Evolutionary conservation across 306 rosid genomes (phyloP).

Genomic region (Macrotyloma uniflorum): DNA sequence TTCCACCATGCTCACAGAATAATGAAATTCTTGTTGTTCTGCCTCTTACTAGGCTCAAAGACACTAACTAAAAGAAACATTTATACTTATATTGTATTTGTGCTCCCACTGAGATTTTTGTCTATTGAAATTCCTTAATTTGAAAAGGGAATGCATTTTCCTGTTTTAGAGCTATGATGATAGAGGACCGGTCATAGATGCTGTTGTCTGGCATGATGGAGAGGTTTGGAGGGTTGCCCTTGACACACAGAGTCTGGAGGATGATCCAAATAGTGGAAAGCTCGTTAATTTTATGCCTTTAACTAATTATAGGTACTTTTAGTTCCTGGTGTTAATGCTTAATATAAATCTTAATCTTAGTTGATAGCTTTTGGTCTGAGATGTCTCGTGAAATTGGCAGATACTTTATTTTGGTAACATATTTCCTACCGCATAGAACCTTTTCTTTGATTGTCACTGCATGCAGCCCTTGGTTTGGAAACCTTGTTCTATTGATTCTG

Average conservation of each 20-base stretch:
- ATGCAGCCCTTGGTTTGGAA: conserved; percentile 14
- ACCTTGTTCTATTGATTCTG: conserved; percentile 21
- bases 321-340: conserved; percentile 32
- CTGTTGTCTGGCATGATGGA: conserved; percentile 98
- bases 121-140: conserved; percentile 24
- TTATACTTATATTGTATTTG: conserved; percentile 21
- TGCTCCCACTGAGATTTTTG: neutral
- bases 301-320: conserved; percentile 80
- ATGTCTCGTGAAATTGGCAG: conserved; percentile 28
- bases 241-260: conserved; percentile 89
- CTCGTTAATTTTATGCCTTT: conserved; percentile 83
- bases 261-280: conserved; percentile 72
- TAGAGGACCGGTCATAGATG: conserved; percentile 88
- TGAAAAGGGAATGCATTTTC: conserved; percentile 36
- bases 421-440: neutral
- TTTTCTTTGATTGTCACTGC: conserved; percentile 7
- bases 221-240: conserved; percentile 96
- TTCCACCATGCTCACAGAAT: neutral
- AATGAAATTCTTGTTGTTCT: conserved; percentile 12
- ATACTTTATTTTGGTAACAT: neutral
- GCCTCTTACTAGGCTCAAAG: neutral
- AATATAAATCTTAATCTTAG: conserved; percentile 17
- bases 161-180: conserved; percentile 78
- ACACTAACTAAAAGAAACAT: conserved; percentile 16
- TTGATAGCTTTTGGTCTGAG: conserved; percentile 25